These are phyloP conservation scores for Floccularia luteovirens DNA, from an alignment of 768 basidiomycete species.

Conservation along the genomic window DNA sequence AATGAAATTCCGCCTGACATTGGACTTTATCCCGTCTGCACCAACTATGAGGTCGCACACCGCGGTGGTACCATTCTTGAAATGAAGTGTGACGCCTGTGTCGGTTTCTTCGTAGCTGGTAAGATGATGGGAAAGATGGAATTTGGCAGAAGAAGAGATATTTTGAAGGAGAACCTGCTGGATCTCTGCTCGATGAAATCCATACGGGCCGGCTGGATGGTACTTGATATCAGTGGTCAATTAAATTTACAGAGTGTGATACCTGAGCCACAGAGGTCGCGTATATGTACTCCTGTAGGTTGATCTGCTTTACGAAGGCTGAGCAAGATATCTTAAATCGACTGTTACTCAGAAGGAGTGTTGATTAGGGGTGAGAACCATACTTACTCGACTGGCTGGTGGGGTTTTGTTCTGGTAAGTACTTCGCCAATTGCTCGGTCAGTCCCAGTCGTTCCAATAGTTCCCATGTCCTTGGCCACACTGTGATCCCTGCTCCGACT, in stretches of 20 bases:
- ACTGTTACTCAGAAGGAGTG: no score
- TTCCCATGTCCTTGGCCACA: slow-evolving; percentile 2
- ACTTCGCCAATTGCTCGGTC: not conserved
- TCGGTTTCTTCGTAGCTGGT: not conserved
- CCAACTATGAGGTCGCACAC: not conserved
- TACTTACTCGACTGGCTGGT: no score
- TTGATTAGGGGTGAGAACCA: no score
- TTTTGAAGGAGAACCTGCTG: not conserved
- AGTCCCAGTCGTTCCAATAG: not conserved
- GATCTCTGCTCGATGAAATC: not conserved
- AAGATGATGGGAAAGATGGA: not conserved
- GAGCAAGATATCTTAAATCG: not conserved
- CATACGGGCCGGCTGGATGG: no score
- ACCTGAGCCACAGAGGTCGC: not conserved
- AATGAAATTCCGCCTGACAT: not conserved
- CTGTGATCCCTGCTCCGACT: slow-evolving; percentile 1
- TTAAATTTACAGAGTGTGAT: not conserved
- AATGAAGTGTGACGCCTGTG: not conserved
- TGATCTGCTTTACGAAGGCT: not conserved
- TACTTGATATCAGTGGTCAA: not conserved
- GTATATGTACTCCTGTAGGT: not conserved
- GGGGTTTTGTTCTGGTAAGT: not conserved
- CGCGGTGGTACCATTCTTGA: not conserved
- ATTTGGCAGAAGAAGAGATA: not conserved
- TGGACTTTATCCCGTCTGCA: slow-evolving; percentile 1